phyloP scores from a whole-genome alignment of 2,329 filamentous ascomycete genomes.

The Fusarium concolor region DNA sequence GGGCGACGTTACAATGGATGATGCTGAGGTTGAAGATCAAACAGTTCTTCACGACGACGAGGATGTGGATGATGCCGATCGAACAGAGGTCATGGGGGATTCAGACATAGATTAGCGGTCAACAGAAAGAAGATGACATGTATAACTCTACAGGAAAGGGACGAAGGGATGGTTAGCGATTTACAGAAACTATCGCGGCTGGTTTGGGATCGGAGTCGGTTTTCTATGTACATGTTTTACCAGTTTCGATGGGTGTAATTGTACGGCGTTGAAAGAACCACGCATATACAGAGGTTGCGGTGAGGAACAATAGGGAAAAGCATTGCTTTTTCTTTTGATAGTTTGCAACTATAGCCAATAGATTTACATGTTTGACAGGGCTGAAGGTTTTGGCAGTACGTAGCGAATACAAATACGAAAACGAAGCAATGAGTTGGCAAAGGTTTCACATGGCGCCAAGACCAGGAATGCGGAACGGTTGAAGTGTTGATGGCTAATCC shows the following conservation, averaged over 20 bases:
- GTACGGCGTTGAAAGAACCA: slow-evolving; percentile 30
- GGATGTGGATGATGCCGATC: slow-evolving; percentile 58
- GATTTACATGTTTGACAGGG: slow-evolving; percentile 10
- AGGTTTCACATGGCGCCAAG: slow-evolving; percentile 8
- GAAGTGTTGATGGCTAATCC: slow-evolving; percentile 38
- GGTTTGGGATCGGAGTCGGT: slow-evolving; percentile 32
- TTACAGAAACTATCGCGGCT: slow-evolving; percentile 18
- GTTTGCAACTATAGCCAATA: slow-evolving; percentile 21
- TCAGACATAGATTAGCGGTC: slow-evolving; percentile 49
- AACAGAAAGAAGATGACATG: background rate
- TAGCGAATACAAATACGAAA: slow-evolving; percentile 45
- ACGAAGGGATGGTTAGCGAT: slow-evolving; percentile 32
- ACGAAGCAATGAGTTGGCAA: slow-evolving; percentile 25
- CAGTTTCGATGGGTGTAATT: slow-evolving; percentile 28
- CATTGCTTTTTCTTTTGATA: slow-evolving; percentile 4
- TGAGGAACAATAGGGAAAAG: slow-evolving; percentile 23
- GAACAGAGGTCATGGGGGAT: slow-evolving; percentile 54
- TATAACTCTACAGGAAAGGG: slow-evolving; percentile 25
- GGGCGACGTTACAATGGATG: slow-evolving; percentile 61
- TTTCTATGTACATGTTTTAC: slow-evolving; percentile 13
- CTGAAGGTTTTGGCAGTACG: background rate
- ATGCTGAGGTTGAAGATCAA: slow-evolving; percentile 64
- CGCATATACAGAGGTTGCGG: slow-evolving; percentile 13
- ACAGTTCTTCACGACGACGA: slow-evolving; percentile 56
- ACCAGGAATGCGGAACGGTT: slow-evolving; percentile 14